Evolutionary conservation across 805 yeast genomes (phyloP), one percentile per base, ranked within the genome.

Genomic region (Wilhelminamyces savonicus): DNA sequence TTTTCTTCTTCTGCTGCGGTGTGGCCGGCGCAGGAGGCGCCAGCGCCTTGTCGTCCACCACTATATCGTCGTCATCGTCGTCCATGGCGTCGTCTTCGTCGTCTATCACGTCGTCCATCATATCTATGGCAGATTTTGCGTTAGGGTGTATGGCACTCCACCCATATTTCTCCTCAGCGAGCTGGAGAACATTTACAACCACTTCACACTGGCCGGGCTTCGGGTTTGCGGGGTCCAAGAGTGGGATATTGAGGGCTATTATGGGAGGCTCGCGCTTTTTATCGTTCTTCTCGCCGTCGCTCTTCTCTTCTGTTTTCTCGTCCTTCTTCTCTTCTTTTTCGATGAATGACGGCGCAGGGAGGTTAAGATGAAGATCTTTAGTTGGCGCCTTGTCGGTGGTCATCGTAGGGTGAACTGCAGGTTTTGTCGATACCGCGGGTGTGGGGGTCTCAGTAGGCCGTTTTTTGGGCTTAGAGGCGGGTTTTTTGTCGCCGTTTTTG

Each of bases 131-230:
- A 16, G 73, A 71, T 30, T 74, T 65, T 4, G 82, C 75, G 35
- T 73, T 72, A 0, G 88, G 88, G 43, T 79, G 85, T 31, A 82
- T 61, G 2, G 62, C 70, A 20, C 74, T 74, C 73, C 81, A 84
- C 3, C 95, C 95, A 52, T 85, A 85, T 54, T 82, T 82, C 28
- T 82, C 86, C 47, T 85, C 94, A 4, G 90, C 82, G 31, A 82
- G 56, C 41, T 76, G 74, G 50, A 80, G 54, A 18, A 85, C 83
- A 41, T 85, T 84, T 39, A 83, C 68, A 3, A 82, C 76, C 1
- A 76, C 76, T 43, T 78, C 82, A 1, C 78, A 61, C 26, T 74
- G 71, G 2, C 80, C 81, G 3, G 76, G 73, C 30, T 56, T 47
- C 3, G 77, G 77, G 20, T 63, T 59, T n/a, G 54, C 51, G 3